Conservation (phyloP, 1,284 basidiomycete genomes). For the Tylopilus sp. region DNA sequence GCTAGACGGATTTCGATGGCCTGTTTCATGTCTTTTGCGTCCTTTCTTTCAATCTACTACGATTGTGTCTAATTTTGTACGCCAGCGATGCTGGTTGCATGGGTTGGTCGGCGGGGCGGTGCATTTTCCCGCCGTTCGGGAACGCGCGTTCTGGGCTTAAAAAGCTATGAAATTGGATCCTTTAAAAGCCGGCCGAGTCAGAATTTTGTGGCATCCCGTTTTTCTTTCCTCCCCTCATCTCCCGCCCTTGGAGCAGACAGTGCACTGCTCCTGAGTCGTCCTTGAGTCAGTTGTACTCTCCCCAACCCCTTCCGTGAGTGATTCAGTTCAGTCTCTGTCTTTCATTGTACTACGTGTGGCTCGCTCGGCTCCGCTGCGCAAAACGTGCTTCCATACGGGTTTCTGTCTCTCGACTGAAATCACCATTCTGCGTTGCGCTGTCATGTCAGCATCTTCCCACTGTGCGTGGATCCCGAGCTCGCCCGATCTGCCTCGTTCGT, state of each 20-base stretch:
- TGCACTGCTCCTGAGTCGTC: constrained; percentile 20
- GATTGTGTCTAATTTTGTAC: not conserved
- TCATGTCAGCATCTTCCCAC: constrained; percentile 15
- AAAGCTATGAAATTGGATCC: constrained; percentile 36
- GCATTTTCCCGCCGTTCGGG: constrained; percentile 17
- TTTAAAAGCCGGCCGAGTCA: constrained; percentile 43
- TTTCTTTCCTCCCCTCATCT: constrained; percentile 26
- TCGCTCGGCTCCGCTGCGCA: constrained; percentile 21
- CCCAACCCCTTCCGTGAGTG: constrained; percentile 26
- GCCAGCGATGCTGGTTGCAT: not conserved
- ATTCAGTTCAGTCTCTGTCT: constrained; percentile 25
- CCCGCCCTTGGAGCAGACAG: constrained; percentile 24
- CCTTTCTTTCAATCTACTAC: not conserved
- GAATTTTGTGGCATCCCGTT: not conserved
- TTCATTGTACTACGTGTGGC: constrained; percentile 34
- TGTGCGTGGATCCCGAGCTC: constrained; percentile 25
- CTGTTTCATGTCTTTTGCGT: not conserved
- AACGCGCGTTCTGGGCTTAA: constrained; percentile 43
- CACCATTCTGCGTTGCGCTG: constrained; percentile 13
- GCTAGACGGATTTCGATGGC: not conserved
- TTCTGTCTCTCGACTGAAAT: constrained; percentile 32
- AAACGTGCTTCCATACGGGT: constrained; percentile 14
- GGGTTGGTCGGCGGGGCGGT: constrained; percentile 16
- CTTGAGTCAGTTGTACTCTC: constrained; percentile 25
- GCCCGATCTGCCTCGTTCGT: constrained; percentile 35